These are phyloP conservation scores for Cynanchum wilfordii DNA, from an alignment of 257 asterid species.

Conservation along the genomic window DNA sequence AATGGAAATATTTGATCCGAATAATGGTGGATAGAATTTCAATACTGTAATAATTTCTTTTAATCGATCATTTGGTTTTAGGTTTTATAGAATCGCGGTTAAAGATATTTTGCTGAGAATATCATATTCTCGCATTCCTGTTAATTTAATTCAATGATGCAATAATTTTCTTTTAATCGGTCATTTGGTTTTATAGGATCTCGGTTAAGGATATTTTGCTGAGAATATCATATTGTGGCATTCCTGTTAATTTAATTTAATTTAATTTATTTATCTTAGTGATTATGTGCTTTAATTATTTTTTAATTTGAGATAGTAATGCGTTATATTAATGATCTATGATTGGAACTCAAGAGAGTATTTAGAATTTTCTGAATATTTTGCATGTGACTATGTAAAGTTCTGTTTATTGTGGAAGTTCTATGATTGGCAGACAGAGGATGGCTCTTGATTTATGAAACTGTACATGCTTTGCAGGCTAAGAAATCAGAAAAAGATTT, in stretches of 20 bases:
- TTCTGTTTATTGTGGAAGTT: neutral
- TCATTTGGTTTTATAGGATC: neutral
- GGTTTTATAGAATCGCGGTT: neutral
- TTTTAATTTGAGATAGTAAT: neutral
- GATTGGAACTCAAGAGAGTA: neutral
- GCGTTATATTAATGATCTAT: neutral
- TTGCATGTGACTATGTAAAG: neutral
- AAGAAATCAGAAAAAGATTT: constrained; percentile 59
- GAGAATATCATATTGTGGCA: neutral
- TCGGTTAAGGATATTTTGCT: neutral
- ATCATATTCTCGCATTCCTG: neutral
- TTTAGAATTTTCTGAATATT: neutral
- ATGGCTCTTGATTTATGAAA: neutral
- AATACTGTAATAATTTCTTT: neutral
- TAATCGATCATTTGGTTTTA: neutral
- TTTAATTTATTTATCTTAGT: neutral
- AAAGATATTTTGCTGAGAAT: neutral
- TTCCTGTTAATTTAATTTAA: neutral
- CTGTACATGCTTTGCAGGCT: constrained; percentile 45
- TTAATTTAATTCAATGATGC: neutral
- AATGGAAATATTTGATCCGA: neutral
- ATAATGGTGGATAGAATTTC: neutral
- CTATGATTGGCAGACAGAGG: neutral
- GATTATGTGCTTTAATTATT: neutral
- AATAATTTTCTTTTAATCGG: neutral